Evolutionary conservation across 257 asterid species (phyloP).

Genomic region (Gynochthodes officinalis): DNA sequence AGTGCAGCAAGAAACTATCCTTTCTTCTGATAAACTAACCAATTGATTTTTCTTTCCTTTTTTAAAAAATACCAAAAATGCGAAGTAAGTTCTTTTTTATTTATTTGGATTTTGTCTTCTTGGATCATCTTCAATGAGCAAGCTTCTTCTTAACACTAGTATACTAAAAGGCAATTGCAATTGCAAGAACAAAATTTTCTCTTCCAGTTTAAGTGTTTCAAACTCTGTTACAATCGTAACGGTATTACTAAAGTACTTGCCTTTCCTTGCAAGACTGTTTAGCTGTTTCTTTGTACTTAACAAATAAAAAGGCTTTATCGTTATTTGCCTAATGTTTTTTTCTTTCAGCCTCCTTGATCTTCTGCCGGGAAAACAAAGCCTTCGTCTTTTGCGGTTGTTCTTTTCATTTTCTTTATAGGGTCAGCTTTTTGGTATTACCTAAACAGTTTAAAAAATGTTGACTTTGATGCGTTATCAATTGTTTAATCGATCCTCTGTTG

Average conservation of each 20-base stretch:
- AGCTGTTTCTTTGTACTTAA: no score
- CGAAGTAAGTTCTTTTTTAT: neutral
- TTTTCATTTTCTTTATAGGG: neutral
- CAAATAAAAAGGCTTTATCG: no score
- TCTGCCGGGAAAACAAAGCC: neutral
- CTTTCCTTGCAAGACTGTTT: no score
- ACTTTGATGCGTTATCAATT: neutral
- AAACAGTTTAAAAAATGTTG: neutral
- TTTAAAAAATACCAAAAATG: neutral
- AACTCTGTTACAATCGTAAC: no score
- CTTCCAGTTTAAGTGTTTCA: neutral
- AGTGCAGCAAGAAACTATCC: neutral
- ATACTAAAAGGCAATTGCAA: no score
- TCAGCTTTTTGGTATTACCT: neutral
- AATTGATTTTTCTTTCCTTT: neutral
- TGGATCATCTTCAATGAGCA: slow-evolving; percentile 9
- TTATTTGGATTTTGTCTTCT: neutral
- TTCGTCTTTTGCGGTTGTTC: neutral
- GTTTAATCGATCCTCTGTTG: neutral
- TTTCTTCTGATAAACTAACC: neutral
- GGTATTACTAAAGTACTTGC: no score
- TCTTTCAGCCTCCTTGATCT: neutral
- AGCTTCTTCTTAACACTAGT: neutral
- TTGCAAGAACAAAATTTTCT: neutral
- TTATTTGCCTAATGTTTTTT: no score